Conservation (phyloP, 208 protist species). For the Trypanosoma platydactyli region DNA sequence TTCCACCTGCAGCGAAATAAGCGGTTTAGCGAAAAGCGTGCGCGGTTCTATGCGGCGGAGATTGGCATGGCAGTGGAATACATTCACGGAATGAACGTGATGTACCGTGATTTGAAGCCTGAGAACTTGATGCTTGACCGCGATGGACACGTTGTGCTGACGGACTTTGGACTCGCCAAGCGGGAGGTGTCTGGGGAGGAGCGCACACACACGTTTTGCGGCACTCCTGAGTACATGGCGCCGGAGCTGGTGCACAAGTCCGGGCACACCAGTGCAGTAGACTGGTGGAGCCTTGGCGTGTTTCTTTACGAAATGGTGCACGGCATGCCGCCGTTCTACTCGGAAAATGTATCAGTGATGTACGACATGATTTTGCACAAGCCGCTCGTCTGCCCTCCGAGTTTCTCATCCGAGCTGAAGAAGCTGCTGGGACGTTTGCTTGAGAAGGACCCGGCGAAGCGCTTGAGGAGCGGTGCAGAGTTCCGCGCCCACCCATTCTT, state of each 20-base stretch:
- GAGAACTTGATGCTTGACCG: conserved; percentile 87
- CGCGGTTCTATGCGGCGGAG: conserved; percentile 90
- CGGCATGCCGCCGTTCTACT: conserved; percentile 89
- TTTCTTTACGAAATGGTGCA: conserved; percentile 94
- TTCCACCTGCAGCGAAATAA: conserved; percentile 82
- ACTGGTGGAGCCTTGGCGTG: conserved; percentile 97
- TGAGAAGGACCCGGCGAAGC: conserved; percentile 43
- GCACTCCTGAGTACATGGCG: conserved; percentile 89
- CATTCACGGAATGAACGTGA: conserved; percentile 78
- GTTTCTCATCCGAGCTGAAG: conserved; percentile 46
- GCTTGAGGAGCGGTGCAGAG: conserved; percentile 34
- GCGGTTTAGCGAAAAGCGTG: conserved; percentile 45
- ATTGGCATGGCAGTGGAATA: conserved; percentile 86
- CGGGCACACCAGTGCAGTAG: conserved; percentile 91
- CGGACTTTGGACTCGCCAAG: conserved; percentile 90
- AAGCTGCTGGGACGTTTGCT: conserved; percentile 59
- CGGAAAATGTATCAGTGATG: conserved; percentile 67
- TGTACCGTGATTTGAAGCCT: conserved; percentile 89
- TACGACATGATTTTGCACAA: conserved; percentile 80
- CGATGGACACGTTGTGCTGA: conserved; percentile 81
- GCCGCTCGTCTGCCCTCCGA: conserved; percentile 37
- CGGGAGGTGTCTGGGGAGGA: conserved; percentile 43
- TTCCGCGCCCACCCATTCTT: conserved; percentile 74
- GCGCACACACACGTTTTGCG: conserved; percentile 70
- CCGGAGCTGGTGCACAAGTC: conserved; percentile 88